These are phyloP conservation scores for Aspergillus nidulans DNA, from an alignment of 495 filamentous ascomycete species.

Conservation along the genomic window DNA sequence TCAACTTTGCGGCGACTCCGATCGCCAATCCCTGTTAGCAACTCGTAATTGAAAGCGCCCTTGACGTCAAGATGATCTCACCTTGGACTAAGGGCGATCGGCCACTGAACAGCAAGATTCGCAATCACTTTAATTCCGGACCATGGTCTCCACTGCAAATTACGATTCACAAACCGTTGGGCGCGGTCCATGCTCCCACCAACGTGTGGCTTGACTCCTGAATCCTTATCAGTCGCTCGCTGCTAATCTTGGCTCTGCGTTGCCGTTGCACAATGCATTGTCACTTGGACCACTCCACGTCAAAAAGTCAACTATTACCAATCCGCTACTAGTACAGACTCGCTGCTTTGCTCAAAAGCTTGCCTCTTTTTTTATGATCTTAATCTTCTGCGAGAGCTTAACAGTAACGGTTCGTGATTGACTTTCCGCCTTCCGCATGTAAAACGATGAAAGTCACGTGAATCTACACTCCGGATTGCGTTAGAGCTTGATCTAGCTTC, in stretches of 20 bases:
- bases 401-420: not conserved
- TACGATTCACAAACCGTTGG: not conserved
- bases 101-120: not conserved
- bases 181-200: not conserved
- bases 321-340: not conserved
- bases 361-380: not conserved
- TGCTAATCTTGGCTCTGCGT: not conserved
- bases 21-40: not conserved
- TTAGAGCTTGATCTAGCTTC: not conserved
- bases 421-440: not conserved
- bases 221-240: not conserved
- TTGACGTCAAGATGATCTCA: constrained; percentile 6
- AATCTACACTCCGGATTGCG: not conserved
- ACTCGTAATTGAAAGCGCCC: not conserved
- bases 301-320: not conserved
- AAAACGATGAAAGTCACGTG: too few species aligned
- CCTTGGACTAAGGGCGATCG: not conserved
- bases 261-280: not conserved
- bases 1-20: not conserved
- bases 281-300: not conserved
- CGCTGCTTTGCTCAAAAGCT: not conserved
- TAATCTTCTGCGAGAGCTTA: not conserved
- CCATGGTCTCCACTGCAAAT: not conserved
- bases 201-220: not conserved
- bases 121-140: not conserved